These are phyloP conservation scores for Bothriochloa decipiens DNA, from an alignment of 176 grass and related monocot species.

Conservation along the genomic window DNA sequence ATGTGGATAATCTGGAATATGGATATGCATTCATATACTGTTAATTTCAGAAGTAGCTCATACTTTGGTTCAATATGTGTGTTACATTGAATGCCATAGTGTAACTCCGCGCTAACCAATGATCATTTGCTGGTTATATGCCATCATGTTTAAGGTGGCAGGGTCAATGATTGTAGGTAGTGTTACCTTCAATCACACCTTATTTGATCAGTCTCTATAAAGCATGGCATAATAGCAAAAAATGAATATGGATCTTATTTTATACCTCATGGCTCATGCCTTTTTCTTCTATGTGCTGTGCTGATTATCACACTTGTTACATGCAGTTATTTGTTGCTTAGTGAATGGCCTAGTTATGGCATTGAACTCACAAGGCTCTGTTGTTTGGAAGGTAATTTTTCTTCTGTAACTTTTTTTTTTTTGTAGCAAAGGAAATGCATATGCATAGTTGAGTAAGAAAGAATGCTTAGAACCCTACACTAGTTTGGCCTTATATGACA, in stretches of 20 bases:
- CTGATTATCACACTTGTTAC: slow-evolving; percentile 30
- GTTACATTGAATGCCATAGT: slow-evolving; percentile 18
- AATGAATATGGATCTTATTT: not conserved
- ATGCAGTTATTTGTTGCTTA: slow-evolving; percentile 89
- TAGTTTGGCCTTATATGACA: not conserved
- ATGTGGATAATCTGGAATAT: not conserved
- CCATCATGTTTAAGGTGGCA: slow-evolving; percentile 9
- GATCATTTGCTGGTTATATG: slow-evolving; percentile 18
- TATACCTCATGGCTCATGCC: not conserved
- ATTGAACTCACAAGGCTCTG: slow-evolving; percentile 62
- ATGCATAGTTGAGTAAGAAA: not conserved
- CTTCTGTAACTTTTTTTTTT: not conserved
- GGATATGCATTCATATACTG: not conserved
- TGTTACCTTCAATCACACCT: not conserved
- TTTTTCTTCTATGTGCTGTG: slow-evolving; percentile 26
- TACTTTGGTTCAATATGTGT: not conserved
- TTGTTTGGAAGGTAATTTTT: slow-evolving; percentile 79
- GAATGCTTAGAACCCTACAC: not conserved
- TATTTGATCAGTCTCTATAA: not conserved
- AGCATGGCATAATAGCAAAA: not conserved
- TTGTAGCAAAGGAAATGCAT: not conserved
- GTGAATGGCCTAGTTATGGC: slow-evolving; percentile 78
- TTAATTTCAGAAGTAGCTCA: slow-evolving; percentile 1
- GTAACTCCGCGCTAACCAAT: not conserved
- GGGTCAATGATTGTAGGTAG: not conserved